Evolutionary conservation across 2,329 filamentous ascomycete genomes (phyloP), one percentile per base, ranked within the genome.

Genomic region (Fusarium gaditjirri): DNA sequence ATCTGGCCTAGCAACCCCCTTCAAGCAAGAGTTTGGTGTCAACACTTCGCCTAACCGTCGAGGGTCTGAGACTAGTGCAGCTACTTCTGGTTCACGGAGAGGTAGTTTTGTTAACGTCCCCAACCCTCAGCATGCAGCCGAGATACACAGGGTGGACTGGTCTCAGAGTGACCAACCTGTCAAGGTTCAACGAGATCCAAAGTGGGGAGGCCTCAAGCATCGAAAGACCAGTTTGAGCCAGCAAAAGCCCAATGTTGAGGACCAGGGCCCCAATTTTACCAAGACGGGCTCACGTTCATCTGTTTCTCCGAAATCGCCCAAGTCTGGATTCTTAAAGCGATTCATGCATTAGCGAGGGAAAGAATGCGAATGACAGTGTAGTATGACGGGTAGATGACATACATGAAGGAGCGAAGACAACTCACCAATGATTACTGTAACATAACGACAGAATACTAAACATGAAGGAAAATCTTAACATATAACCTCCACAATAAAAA

Each of bases 121-220:
- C 53, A 71, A 72, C 17, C 65, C 71, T n/a, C 74, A 76, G 44
- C 61, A 61, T 14, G 56, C 65, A 17, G 64, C 72, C 17, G 72
- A 82, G 35, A 80, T 84, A 60, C 82, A 83, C 72, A 81, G 84
- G 36, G 85, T 86, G 61, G 88, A 90, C 77, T 91, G 89, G 89
- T 86, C 86, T 35, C 88, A 90, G 76, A 86, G 84, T 73, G 88
- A 90, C 68, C 86, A 89, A 57, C 49, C 67, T 10, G 59, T 67
- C 39, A 68, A 72, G 46, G 50, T 61, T 42, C 86, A 83, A 73
- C 81, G 81, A 42, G 85, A 87, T 41, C 88, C 87, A 1, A 82
- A 84, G 49, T 87, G 86, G 85, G 70, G 38, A 42, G 82, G 82
- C 21, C 76, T 90, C 58, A 83, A 81, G 75, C 81, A 81, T 8